Evolutionary conservation across 2,329 filamentous ascomycete genomes (phyloP).

Genomic region (Thermoascus crustaceus): DNA sequence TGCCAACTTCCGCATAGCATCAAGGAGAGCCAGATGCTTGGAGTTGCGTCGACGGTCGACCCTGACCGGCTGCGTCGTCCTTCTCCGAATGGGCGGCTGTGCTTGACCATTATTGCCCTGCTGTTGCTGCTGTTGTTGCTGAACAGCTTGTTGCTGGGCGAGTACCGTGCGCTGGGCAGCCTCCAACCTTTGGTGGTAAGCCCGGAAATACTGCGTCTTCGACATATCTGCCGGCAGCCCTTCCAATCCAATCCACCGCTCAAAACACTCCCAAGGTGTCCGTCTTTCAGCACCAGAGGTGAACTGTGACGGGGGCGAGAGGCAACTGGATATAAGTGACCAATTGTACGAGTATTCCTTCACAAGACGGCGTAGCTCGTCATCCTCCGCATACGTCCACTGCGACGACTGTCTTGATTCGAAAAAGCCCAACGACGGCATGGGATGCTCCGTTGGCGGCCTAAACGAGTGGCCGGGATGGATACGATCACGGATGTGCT

Average conservation of each 20-base stretch:
- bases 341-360: slow-evolving; percentile 96
- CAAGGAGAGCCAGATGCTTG: slow-evolving; percentile 79
- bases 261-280: slow-evolving; percentile 98
- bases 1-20: slow-evolving; percentile 89
- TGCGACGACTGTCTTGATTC: slow-evolving; percentile 80
- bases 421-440: slow-evolving; percentile 87
- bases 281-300: slow-evolving; percentile 80
- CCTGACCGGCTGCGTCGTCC: slow-evolving; percentile 66
- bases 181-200: slow-evolving; percentile 56
- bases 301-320: slow-evolving; percentile 66
- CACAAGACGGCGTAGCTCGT: slow-evolving; percentile 75
- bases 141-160: slow-evolving; percentile 47
- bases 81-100: slow-evolving; percentile 53
- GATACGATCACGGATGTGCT: slow-evolving; percentile 77
- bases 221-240: slow-evolving; percentile 87
- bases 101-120: slow-evolving; percentile 45
- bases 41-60: slow-evolving; percentile 83
- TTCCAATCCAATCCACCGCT: slow-evolving; percentile 89
- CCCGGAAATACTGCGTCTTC: slow-evolving; percentile 91
- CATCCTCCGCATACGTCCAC: slow-evolving; percentile 85
- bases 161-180: slow-evolving; percentile 53
- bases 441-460: slow-evolving; percentile 80
- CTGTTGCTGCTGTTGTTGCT: slow-evolving; percentile 43
- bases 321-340: slow-evolving; percentile 80
- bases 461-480: slow-evolving; percentile 89